These are phyloP conservation scores for Triticum dicoccoides DNA, from an alignment of 176 grass and related monocot genomes.

Conservation along the genomic window DNA sequence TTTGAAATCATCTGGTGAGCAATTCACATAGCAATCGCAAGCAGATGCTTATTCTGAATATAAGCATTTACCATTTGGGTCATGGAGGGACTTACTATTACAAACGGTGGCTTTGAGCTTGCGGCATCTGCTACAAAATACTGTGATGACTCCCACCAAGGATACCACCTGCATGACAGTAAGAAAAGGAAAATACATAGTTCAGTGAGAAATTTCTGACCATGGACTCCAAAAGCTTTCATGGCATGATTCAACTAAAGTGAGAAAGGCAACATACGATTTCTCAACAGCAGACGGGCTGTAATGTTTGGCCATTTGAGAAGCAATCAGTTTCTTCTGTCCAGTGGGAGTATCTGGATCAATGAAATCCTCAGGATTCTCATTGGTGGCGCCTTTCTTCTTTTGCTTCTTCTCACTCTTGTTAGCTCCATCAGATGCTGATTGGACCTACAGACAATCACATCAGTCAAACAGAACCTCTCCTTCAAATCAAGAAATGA, in stretches of 20 bases:
- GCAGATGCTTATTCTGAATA: conserved; percentile 1
- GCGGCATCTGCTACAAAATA: conserved; percentile 65
- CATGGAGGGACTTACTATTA: conserved; percentile 53
- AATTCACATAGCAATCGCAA: neutral
- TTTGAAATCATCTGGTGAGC: neutral
- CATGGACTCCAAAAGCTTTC: neutral
- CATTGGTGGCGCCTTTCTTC: conserved; percentile 40
- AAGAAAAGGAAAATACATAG: neutral
- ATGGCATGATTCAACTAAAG: neutral
- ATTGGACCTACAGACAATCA: conserved; percentile 41
- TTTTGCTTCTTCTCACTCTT: conserved; percentile 62
- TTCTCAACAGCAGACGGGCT: conserved; percentile 65
- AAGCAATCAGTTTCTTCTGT: conserved; percentile 57
- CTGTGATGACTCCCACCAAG: conserved; percentile 72
- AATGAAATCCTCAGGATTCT: conserved; percentile 62
- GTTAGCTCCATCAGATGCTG: conserved; percentile 51
- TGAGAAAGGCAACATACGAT: conserved; percentile 41
- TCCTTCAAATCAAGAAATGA: neutral
- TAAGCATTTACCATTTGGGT: neutral
- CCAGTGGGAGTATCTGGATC: conserved; percentile 51
- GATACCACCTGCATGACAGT: conserved; percentile 62
- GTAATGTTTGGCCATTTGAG: conserved; percentile 81
- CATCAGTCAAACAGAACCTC: conserved; percentile 2
- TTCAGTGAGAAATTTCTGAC: neutral
- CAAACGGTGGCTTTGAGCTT: conserved; percentile 76